Conservation (phyloP, 495 filamentous ascomycete genomes). For the Pseudomonodictys pantanalensis region DNA sequence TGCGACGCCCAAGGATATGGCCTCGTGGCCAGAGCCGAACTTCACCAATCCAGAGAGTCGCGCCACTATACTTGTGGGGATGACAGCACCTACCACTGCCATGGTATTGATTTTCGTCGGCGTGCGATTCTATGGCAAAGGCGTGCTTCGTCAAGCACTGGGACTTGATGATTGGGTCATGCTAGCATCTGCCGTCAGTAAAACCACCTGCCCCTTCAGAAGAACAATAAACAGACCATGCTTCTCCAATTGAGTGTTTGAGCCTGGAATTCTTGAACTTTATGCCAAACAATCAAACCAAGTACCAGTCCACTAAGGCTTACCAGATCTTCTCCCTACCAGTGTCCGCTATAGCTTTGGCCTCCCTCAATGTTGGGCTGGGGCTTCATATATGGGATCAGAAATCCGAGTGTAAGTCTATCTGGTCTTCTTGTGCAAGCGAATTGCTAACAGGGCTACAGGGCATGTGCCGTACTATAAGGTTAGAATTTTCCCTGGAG, state of each 20-base stretch:
- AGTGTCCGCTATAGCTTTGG: conserved; percentile 13
- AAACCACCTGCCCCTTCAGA: not conserved
- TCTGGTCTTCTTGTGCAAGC: too few species aligned
- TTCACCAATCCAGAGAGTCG: conserved; percentile 17
- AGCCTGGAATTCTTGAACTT: too few species aligned
- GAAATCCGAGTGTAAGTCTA: conserved; percentile 22
- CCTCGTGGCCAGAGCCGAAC: conserved; percentile 19
- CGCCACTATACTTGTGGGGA: conserved; percentile 8
- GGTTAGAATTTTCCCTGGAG: not conserved
- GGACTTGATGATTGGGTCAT: conserved; percentile 24
- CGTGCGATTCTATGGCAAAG: conserved; percentile 23
- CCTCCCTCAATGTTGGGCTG: conserved; percentile 18
- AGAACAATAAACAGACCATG: not conserved
- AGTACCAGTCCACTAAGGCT: too few species aligned
- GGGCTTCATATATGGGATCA: conserved; percentile 28
- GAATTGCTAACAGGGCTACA: too few species aligned
- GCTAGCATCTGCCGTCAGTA: conserved; percentile 15
- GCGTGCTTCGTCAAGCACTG: conserved; percentile 10
- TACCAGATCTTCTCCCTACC: conserved; percentile 17
- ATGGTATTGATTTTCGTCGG: conserved; percentile 17
- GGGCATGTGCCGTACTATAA: conserved; percentile 24
- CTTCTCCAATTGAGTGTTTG: too few species aligned
- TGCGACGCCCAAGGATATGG: conserved; percentile 25
- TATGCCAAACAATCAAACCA: too few species aligned
- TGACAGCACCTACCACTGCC: conserved; percentile 9